phyloP scores from a whole-genome alignment of 176 grass and related monocot species.

The Echinochloa phyllopogon region DNA sequence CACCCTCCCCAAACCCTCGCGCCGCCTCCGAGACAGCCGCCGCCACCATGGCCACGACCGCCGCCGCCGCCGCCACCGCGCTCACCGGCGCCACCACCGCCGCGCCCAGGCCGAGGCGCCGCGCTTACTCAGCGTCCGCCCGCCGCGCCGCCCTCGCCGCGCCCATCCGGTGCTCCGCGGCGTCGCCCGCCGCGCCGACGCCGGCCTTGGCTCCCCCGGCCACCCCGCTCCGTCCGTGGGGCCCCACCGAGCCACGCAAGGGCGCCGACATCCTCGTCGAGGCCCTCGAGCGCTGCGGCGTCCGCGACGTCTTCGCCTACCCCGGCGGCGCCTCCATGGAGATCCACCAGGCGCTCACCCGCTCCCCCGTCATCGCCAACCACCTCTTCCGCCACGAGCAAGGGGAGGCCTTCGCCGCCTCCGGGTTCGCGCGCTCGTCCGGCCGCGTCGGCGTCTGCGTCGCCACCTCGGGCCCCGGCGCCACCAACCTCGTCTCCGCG shows the following conservation, averaged over 20 bases:
- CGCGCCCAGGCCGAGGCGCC: background rate
- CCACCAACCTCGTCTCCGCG: constrained; percentile 95
- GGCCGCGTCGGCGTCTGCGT: constrained; percentile 85
- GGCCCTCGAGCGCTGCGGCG: constrained; percentile 84
- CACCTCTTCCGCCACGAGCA: constrained; percentile 98
- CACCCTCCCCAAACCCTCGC: constrained; percentile 49
- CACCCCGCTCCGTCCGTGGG: constrained; percentile 58
- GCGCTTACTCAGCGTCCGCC: background rate
- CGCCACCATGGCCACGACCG: constrained; percentile 43
- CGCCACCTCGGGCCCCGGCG: constrained; percentile 93
- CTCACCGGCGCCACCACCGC: constrained; percentile 17
- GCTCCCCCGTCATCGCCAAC: constrained; percentile 81
- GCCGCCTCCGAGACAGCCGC: constrained; percentile 39
- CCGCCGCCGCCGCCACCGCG: constrained; percentile 24
- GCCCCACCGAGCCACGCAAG: constrained; percentile 71
- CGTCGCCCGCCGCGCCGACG: constrained; percentile 43
- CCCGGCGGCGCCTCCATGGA: constrained; percentile 98
- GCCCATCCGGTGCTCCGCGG: constrained; percentile 66
- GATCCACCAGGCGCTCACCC: constrained; percentile 99
- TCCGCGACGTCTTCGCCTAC: constrained; percentile 89
- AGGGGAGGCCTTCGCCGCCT: constrained; percentile 88
- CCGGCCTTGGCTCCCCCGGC: constrained; percentile 28
- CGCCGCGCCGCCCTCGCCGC: constrained; percentile 52
- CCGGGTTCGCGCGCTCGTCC: constrained; percentile 81
- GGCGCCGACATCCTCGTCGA: constrained; percentile 96